phyloP scores from a whole-genome alignment of 2,329 filamentous ascomycete genomes.

The Fusarium keratoplasticum region DNA sequence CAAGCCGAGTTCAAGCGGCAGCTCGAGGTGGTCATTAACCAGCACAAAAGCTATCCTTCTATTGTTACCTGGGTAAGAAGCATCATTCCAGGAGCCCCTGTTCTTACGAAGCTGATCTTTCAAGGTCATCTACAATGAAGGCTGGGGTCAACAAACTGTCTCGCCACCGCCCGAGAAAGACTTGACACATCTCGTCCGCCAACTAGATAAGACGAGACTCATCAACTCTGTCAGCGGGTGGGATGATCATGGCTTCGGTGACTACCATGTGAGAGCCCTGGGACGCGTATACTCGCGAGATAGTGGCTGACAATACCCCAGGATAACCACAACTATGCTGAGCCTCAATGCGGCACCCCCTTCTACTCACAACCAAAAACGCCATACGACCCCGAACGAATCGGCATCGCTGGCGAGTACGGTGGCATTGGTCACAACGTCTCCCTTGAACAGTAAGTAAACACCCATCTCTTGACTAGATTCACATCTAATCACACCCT shows the following conservation, averaged over 20 bases:
- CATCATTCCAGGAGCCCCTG: fast-evolving
- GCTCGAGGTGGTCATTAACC: conserved; percentile 69
- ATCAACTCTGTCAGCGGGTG: conserved; percentile 74
- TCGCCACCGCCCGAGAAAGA: conserved; percentile 56
- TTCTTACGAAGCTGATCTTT: neutral
- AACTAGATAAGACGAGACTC: conserved; percentile 72
- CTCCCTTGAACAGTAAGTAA: conserved; percentile 57
- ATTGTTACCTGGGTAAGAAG: conserved; percentile 23
- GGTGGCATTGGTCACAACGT: conserved; percentile 76
- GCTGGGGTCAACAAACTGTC: conserved; percentile 23
- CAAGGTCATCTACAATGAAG: conserved; percentile 33
- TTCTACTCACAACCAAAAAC: conserved; percentile 70
- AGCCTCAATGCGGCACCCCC: conserved; percentile 76
- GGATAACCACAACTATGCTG: conserved; percentile 80
- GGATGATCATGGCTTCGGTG: conserved; percentile 75
- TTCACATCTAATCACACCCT: conserved; percentile 46
- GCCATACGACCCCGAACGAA: conserved; percentile 68
- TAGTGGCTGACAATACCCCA: neutral
- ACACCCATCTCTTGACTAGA: fast-evolving
- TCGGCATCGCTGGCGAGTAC: conserved; percentile 78
- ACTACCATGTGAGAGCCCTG: too few species aligned
- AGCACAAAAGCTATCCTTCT: conserved; percentile 48
- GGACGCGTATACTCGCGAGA: too few species aligned
- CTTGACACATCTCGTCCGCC: conserved; percentile 65
- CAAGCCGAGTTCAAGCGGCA: conserved; percentile 75